Evolutionary conservation across 371 early-diverging fungal genomes (phyloP), one percentile per base, ranked within the genome.

Genomic region (Actinomucor elegans): DNA sequence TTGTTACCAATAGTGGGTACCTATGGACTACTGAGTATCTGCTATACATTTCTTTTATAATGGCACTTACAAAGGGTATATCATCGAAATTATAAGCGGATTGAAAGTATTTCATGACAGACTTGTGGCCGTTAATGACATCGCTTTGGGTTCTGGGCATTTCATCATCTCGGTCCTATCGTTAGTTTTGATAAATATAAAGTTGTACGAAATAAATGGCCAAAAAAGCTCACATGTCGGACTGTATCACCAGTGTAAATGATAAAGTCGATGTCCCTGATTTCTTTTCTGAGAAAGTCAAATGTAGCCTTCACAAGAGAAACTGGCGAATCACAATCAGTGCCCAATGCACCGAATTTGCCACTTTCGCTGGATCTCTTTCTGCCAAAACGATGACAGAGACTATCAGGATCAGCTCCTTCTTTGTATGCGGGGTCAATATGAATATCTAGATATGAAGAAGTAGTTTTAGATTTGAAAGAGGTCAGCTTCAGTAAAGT

Each of bases 1-100:
- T 74, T 71, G 47, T 79, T 79, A 27, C 79, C 79, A 47, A 79
- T 67, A 2, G 79, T 74, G 20, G 76, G 76, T 0, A 79, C 48
- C 70, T 69, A 46, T 41, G 3, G 2, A 24, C 23, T n/a, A 36
- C 26, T 12, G 28, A 49, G 14, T 12, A 23, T 14, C n/a, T n/a
- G n/a, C n/a, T n/a, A n/a, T 10, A 41, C 1, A 24, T 11, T 11
- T 12, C 10, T 4, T n/a, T n/a, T n/a, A n/a, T 12, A 26, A 21
- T 17, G 9, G 36, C 23, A 42, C 52, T 60, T 59, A 69, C 70
- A 40, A 66, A 59, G 36, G 65, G 67, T 5, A 50, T 61, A 11
- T 59, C 53, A 1, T 40, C 42, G 12, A 62, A 27, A 44, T 74
- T 55, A 32, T 67, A 74, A 14, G 65, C 66, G 5, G 52, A 28